Evolutionary conservation across 2,329 filamentous ascomycete genomes (phyloP), one percentile per base, ranked within the genome.

Genomic region (Fonsecaea multimorphosa): DNA sequence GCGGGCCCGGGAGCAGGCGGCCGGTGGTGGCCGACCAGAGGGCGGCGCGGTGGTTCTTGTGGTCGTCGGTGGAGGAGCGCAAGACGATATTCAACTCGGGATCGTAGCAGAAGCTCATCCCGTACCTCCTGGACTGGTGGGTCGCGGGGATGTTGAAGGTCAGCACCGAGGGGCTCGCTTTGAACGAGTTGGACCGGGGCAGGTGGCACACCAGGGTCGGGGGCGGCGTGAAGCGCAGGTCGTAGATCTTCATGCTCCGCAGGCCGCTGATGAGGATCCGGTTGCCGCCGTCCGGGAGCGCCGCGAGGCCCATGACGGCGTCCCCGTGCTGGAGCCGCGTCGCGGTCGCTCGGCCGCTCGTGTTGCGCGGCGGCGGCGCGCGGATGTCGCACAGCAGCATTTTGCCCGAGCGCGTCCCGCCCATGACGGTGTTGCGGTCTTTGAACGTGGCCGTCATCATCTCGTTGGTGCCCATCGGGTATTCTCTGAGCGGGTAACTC

Each of bases 61-160:
- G n/a, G 34, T 61, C 27, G 53, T 68, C 67, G 1, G 67, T 68
- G 8, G 59, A 62, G 29, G 67, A 63, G 24, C 61, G 51, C 16
- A 66, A 52, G n/a, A 71, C 66, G 44, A 70, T 56, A 40, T 69
- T 65, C 7, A 70, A 46, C 22, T 70, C 66, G 2, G 61, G 65
- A 22, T 71, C 70, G 63, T 69, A 71, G 9, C 62, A 64, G 57
- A 68, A 71, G 7, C 59, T 68, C 12, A 69, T 36, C 3, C 62
- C 60, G 60, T 65, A 69, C n/a, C 55, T 29, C 8, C 63, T 63
- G 40, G 68, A 63, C 8, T 32, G 58, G 11, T 65, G 54, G 3
- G 52, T 31, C 3, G 9, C 16, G 16, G 57, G 32, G 24, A 71
- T 49, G 36, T 66, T 57, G 60, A 71, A 71, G 3, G 40, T 56